Percentiles rank a stretch among this genome's conserved stretches.
These are phyloP conservation scores for Balansia obtecta DNA, from an alignment of 2,329 filamentous ascomycete genomes.

Conservation along the genomic window DNA sequence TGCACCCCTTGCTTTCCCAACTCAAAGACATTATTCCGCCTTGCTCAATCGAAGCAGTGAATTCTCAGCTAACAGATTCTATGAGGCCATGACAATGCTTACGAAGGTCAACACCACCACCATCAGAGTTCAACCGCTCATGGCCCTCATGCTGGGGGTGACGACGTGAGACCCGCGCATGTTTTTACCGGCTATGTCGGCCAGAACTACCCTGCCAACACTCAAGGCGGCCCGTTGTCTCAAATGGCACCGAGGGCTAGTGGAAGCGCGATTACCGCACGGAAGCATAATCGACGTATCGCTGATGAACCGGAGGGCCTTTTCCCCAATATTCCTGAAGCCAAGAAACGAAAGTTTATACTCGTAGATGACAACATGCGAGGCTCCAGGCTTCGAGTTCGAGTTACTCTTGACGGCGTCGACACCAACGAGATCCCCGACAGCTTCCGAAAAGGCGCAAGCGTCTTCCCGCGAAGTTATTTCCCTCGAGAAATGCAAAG, in stretches of 20 bases:
- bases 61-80: not conserved
- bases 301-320: constrained; percentile 54
- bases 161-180: constrained; percentile 61
- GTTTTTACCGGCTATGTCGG: constrained; percentile 58
- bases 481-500: constrained; percentile 90
- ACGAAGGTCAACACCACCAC: constrained; percentile 56
- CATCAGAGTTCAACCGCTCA: constrained; percentile 46
- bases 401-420: constrained; percentile 84
- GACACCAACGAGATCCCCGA: constrained; percentile 95
- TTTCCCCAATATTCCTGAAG: constrained; percentile 79
- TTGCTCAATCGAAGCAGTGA: constrained; percentile 3
- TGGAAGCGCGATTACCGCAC: constrained; percentile 22
- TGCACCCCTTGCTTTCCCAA: not conserved
- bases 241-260: constrained; percentile 33
- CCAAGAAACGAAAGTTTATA: constrained; percentile 92
- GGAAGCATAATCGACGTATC: constrained; percentile 29
- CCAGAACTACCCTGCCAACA: constrained; percentile 42
- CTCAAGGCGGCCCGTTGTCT: constrained; percentile 49
- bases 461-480: constrained; percentile 83
- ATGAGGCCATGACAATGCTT: constrained; percentile 47
- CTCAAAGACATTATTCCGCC: constrained; percentile 2
- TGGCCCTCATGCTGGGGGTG: constrained; percentile 33
- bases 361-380: constrained; percentile 83
- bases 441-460: constrained; percentile 80
- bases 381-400: constrained; percentile 70